Conservation (phyloP, 495 filamentous ascomycete species). For the Margaritispora aquatica region DNA sequence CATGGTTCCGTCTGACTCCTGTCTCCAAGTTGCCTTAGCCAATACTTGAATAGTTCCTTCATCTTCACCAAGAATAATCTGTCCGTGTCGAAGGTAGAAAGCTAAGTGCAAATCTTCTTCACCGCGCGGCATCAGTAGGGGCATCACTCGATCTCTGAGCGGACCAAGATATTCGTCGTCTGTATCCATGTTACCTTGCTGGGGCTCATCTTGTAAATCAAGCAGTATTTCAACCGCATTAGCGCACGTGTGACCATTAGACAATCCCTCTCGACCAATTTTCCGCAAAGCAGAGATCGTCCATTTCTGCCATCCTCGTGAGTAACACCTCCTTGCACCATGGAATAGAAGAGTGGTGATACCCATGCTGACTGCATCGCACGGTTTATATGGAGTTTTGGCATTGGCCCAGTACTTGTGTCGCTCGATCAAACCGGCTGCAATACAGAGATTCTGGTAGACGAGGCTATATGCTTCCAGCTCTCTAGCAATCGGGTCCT, state of each 20-base stretch:
- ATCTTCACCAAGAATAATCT: background rate
- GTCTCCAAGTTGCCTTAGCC: constrained; percentile 12
- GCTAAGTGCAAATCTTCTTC: background rate
- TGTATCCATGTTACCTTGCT: background rate
- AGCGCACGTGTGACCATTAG: constrained; percentile 5
- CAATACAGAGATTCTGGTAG: constrained; percentile 14
- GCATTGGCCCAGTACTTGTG: background rate
- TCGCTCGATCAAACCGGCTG: constrained; percentile 1
- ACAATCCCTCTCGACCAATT: constrained; percentile 10
- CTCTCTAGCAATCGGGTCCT: background rate
- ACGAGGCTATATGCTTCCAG: constrained; percentile 11
- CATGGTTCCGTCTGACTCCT: constrained; percentile 4
- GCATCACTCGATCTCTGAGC: constrained; percentile 7
- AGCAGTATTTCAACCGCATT: constrained; percentile 10
- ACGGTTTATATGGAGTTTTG: constrained; percentile 8
- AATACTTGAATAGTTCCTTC: constrained; percentile 2
- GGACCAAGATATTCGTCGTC: background rate
- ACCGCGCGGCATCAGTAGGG: constrained; percentile 8
- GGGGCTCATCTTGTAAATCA: background rate
- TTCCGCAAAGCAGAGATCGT: constrained; percentile 2
- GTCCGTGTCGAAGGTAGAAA: constrained; percentile 6
- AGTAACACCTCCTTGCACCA: constrained; percentile 11
- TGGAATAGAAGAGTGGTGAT: constrained; percentile 9
- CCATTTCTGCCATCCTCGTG: constrained; percentile 7
- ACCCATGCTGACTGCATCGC: constrained; percentile 11